Evolutionary conservation across 228 moss, liverwort and hornwort species (phyloP).

Genomic region (Sphagnum fallax): DNA sequence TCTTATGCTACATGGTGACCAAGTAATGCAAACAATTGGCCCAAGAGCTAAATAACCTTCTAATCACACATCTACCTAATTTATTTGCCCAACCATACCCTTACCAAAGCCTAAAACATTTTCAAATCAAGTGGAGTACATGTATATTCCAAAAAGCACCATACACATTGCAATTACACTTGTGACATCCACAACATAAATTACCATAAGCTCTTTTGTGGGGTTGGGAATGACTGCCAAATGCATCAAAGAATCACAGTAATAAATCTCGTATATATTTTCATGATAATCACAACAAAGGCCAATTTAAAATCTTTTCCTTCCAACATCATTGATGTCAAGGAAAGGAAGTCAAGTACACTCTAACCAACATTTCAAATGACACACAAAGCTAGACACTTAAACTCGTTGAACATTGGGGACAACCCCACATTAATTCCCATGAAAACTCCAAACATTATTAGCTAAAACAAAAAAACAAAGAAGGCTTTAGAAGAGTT

Average conservation of each 20-base stretch:
- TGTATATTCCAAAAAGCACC: too few relatives aligned
- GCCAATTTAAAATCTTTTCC: slow-evolving; percentile 59
- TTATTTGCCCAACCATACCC: slow-evolving; percentile 53
- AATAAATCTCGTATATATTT: slow-evolving; percentile 73
- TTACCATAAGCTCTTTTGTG: slow-evolving; percentile 80
- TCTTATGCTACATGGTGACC: slow-evolving; percentile 79
- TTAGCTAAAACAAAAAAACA: too few relatives aligned
- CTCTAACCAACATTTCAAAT: neutral
- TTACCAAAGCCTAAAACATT: neutral
- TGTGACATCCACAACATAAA: neutral
- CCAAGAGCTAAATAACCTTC: slow-evolving; percentile 77
- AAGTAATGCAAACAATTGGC: slow-evolving; percentile 72
- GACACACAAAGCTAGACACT: neutral
- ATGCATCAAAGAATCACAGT: slow-evolving; percentile 73
- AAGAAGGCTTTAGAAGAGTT: too few relatives aligned
- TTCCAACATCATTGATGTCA: slow-evolving; percentile 79
- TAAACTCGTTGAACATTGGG: neutral
- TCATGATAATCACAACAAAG: slow-evolving; percentile 78
- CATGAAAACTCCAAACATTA: too few relatives aligned
- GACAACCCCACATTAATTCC: too few relatives aligned
- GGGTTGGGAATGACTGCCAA: slow-evolving; percentile 71
- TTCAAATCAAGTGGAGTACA: slow-evolving; percentile 1
- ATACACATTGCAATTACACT: too few relatives aligned
- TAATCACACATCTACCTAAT: slow-evolving; percentile 73
- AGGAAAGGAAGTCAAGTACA: slow-evolving; percentile 8